phyloP scores from a whole-genome alignment of 1,139 yeast genomes.

The Debaryomyces psychrophilus region DNA sequence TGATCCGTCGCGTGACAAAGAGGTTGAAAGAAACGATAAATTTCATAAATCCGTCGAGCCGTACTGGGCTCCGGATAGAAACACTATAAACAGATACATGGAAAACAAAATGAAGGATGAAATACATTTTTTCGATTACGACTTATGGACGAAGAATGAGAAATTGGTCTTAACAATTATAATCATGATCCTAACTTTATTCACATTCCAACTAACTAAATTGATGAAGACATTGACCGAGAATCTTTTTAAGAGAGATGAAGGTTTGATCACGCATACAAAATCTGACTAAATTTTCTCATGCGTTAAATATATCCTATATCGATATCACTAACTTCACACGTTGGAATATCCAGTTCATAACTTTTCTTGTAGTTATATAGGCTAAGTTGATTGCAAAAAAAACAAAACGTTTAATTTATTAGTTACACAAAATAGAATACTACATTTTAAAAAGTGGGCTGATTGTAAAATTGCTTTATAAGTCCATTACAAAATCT shows the following conservation, averaged over 20 bases:
- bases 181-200: conserved; percentile 28
- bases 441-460: background rate
- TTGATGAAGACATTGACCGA: background rate
- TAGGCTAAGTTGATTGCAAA: background rate
- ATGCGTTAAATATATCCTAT: background rate
- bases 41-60: conserved; percentile 37
- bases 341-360: background rate
- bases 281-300: background rate
- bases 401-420: background rate
- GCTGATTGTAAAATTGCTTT: conserved; percentile 8
- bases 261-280: background rate
- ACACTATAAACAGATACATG: conserved; percentile 38
- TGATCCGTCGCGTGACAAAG: conserved; percentile 49
- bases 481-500: background rate
- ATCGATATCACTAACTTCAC: background rate
- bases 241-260: background rate
- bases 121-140: conserved; percentile 42
- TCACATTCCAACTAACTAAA: background rate
- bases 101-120: conserved; percentile 36
- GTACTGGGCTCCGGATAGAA: conserved; percentile 32
- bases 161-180: conserved; percentile 39
- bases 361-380: background rate
- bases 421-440: conserved; percentile 5
- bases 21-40: conserved; percentile 58
- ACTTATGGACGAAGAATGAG: conserved; percentile 45